Percentiles rank a stretch among this genome's conserved stretches.
phyloP scores from a whole-genome alignment of 768 basidiomycete species.

The Peribolospora baueri region DNA sequence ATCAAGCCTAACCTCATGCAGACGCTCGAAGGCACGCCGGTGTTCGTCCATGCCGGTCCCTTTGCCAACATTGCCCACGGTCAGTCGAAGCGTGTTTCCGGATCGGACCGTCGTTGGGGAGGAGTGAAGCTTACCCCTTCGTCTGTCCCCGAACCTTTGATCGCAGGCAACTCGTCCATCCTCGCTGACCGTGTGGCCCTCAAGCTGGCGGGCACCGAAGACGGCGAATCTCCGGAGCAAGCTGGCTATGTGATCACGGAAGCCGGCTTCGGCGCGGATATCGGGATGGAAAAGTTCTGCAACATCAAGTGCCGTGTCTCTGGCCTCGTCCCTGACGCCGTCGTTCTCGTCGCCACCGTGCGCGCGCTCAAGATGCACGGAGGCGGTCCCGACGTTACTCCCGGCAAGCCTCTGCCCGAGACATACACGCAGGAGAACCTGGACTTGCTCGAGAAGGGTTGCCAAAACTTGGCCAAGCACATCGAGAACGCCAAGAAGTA shows the following conservation, averaged over 20 bases:
- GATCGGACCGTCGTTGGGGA: no score
- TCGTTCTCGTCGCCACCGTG: constrained; percentile 87
- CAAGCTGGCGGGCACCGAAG: constrained; percentile 85
- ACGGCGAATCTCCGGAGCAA: constrained; percentile 55
- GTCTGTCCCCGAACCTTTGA: neutral
- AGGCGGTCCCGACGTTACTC: constrained; percentile 85
- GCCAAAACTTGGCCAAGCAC: constrained; percentile 76
- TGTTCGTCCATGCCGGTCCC: constrained; percentile 95
- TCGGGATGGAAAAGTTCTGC: constrained; percentile 98
- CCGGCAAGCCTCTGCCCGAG: constrained; percentile 76
- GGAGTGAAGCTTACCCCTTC: no score
- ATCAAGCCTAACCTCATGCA: constrained; percentile 99
- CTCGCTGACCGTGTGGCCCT: constrained; percentile 90
- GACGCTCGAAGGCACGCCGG: constrained; percentile 89
- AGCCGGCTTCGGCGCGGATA: constrained; percentile 95
- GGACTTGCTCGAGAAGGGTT: constrained; percentile 66
- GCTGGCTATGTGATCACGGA: constrained; percentile 93
- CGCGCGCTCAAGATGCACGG: constrained; percentile 99
- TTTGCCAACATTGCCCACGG: constrained; percentile 97
- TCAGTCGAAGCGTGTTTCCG: neutral
- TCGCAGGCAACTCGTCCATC: constrained; percentile 57
- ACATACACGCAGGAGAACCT: constrained; percentile 88
- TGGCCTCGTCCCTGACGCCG: constrained; percentile 77
- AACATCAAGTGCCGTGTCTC: constrained; percentile 95
- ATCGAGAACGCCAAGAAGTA: constrained; percentile 89